These are phyloP conservation scores for Fusarium liriodendri DNA, from an alignment of 2,329 filamentous ascomycete genomes.

Conservation along the genomic window DNA sequence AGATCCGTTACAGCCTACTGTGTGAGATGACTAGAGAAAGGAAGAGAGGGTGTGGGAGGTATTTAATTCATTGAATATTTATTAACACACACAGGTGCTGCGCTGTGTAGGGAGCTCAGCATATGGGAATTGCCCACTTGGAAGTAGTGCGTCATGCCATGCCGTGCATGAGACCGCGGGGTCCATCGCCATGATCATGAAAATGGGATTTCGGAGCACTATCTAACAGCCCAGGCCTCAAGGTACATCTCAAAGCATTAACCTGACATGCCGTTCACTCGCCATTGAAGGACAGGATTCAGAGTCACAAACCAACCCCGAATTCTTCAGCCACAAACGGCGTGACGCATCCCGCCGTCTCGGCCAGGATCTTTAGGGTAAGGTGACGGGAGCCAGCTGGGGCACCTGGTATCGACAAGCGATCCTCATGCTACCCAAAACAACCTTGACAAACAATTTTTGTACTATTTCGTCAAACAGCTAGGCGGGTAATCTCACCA, in stretches of 20 bases:
- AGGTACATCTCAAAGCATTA: neutral
- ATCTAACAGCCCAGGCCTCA: neutral
- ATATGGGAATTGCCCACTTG: neutral
- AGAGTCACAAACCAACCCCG: neutral
- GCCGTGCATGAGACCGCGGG: neutral
- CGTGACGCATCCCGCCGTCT: constrained; percentile 17
- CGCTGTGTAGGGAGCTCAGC: neutral
- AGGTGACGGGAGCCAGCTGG: neutral
- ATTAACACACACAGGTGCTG: neutral
- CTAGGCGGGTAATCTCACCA: neutral
- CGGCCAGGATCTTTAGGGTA: constrained; percentile 26
- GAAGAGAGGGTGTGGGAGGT: neutral
- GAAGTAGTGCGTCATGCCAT: neutral
- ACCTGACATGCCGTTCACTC: neutral
- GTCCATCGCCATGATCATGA: neutral
- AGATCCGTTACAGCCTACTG: neutral
- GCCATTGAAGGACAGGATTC: neutral
- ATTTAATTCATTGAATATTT: neutral
- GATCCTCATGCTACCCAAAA: neutral
- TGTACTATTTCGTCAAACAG: neutral
- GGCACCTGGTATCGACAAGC: neutral
- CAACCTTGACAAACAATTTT: neutral
- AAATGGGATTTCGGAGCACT: neutral
- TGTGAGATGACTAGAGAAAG: neutral
- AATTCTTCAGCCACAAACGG: neutral